Conservation (phyloP, 306 rosid genomes). For the Trichosanthes truncata region DNA sequence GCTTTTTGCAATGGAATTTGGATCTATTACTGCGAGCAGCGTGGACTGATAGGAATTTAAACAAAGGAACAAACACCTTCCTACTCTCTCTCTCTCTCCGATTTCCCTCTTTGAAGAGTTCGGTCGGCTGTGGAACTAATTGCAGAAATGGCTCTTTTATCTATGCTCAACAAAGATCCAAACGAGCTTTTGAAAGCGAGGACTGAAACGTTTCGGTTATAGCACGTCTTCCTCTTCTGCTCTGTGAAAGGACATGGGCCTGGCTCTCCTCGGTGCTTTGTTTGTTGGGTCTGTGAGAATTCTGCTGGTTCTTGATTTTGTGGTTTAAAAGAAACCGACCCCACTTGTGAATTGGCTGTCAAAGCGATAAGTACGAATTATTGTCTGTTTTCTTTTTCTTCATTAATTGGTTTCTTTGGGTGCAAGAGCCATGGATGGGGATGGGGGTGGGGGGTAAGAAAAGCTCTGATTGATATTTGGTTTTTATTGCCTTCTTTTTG, state of each 20-base stretch:
- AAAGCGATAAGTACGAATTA: constrained; percentile 3
- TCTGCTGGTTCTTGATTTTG: constrained; percentile 1
- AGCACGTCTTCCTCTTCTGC: neutral
- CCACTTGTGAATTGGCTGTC: constrained; percentile 6
- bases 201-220: neutral
- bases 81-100: neutral
- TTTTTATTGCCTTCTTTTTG: neutral
- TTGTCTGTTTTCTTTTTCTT: constrained; percentile 8
- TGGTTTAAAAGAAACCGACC: constrained; percentile 8
- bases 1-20: constrained; percentile 1
- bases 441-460: neutral
- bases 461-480: neutral
- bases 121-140: neutral
- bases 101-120: neutral
- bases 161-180: neutral
- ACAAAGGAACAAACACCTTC: neutral
- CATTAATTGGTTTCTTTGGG: neutral
- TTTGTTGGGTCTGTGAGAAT: neutral
- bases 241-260: neutral
- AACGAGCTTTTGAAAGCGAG: neutral
- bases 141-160: neutral
- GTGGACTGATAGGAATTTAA: neutral
- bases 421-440: neutral
- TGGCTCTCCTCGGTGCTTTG: neutral
- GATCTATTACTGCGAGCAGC: neutral